Conservation (phyloP, 495 filamentous ascomycete species). For the Penicillium cataractarum region DNA sequence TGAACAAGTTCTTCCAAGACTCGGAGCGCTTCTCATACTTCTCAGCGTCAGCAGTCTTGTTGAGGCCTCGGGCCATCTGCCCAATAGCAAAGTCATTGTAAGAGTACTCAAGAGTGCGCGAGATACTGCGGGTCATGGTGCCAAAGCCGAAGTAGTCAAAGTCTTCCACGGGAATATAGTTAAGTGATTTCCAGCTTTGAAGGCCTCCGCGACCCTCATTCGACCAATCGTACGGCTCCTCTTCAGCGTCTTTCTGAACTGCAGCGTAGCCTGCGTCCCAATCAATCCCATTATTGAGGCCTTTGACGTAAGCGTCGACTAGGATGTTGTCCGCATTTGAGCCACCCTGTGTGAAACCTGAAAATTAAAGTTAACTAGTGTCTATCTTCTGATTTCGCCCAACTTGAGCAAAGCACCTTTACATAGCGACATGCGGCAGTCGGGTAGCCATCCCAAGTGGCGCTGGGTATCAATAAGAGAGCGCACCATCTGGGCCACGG, state of each 20-base stretch:
- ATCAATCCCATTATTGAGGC: constrained; percentile 61
- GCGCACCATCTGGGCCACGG: constrained; percentile 66
- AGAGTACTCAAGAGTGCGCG: constrained; percentile 71
- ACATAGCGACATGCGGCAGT: constrained; percentile 69
- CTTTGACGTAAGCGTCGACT: constrained; percentile 76
- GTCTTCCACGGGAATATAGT: constrained; percentile 71
- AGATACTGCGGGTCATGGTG: constrained; percentile 70
- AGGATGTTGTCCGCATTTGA: constrained; percentile 77
- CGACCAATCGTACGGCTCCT: constrained; percentile 66
- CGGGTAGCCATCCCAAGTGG: constrained; percentile 69
- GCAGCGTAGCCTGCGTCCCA: constrained; percentile 71
- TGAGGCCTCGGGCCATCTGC: constrained; percentile 57
- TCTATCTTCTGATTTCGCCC: no score
- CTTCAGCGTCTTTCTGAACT: constrained; percentile 70
- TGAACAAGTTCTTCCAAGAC: constrained; percentile 75
- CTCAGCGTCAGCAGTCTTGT: constrained; percentile 54
- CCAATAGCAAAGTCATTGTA: constrained; percentile 71
- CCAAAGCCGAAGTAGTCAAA: constrained; percentile 75
- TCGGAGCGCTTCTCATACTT: constrained; percentile 64
- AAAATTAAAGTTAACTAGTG: constrained; percentile 1
- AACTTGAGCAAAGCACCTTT: constrained; percentile 51
- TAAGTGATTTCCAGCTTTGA: constrained; percentile 65
- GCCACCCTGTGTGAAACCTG: constrained; percentile 66
- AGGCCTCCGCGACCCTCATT: constrained; percentile 77
- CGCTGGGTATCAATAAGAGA: constrained; percentile 74